Evolutionary conservation across 805 yeast species (phyloP), one percentile per base, ranked within the genome.

Genomic region (Candida koratica): DNA sequence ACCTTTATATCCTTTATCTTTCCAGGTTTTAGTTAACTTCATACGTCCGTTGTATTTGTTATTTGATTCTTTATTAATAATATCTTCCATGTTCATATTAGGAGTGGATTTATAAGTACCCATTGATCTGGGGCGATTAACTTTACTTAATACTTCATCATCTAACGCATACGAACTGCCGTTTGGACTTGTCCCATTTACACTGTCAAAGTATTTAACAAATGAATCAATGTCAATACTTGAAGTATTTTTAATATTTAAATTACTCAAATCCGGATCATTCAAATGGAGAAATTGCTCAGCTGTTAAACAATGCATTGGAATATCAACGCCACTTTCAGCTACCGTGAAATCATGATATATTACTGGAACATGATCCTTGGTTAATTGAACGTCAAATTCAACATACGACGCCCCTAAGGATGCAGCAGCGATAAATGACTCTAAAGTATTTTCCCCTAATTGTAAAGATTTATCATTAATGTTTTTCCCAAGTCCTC

Each of bases 351-450:
- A 90, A 55, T 90, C 97, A 58, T 90, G 97, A 53, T 90, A 90
- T 18, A 90, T 84, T 5, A 90, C 97, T 2, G 97, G 97, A 8
- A 86, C 79, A 45, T 70, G 69, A 57, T 90, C 97, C 53, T 88
- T 87, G 11, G 97, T 90, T 47, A 90, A 67, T 55, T 90, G 97
- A 30, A 90, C 97, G 60, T 90, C 97, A 56, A 90, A 90, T 60
- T 90, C 97, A 35, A 90, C 97, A 52, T 90, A 90, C 2, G 95
- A 82, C 1, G 97, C 97, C 26, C 97, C 97, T 46, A 90, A 66
- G 2, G 95, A 87, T 0, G 97, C 95, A 0, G 97, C 97, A 9
- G 96, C 95, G 53, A 90, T 84, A 51, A 90, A 90, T 0, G 95
- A 84, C 51, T 90, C 96, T 14, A 90, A 83, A 0, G 97, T 90